Percentiles rank a stretch among this genome's conserved stretches.
Evolutionary conservation across 768 basidiomycete species (phyloP).

Genomic region (Mycena epipterygia): DNA sequence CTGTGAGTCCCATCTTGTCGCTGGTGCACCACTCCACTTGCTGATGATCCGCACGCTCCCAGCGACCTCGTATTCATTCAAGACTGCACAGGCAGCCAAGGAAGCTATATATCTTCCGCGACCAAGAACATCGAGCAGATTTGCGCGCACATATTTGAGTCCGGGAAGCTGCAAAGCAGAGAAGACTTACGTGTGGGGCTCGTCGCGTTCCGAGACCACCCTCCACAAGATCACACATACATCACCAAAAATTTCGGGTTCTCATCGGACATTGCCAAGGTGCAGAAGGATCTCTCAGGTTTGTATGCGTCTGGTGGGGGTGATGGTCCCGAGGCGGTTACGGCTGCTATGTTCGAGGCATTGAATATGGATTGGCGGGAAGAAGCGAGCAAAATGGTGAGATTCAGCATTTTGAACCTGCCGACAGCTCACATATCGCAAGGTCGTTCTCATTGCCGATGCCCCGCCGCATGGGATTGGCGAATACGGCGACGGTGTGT

Average conservation of each 20-base stretch:
- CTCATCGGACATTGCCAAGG: slow-evolving; percentile 89
- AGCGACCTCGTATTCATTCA: slow-evolving; percentile 96
- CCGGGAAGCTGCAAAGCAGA: slow-evolving; percentile 86
- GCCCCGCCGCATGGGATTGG: slow-evolving; percentile 98
- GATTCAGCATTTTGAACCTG: too few relatives aligned
- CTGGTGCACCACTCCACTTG: slow-evolving; percentile 17
- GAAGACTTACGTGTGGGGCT: slow-evolving; percentile 95
- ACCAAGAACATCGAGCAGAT: slow-evolving; percentile 98
- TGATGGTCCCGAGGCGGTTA: slow-evolving; percentile 96
- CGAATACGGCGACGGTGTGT: slow-evolving; percentile 93
- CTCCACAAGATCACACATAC: slow-evolving; percentile 97
- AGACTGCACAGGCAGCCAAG: slow-evolving; percentile 95
- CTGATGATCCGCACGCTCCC: slow-evolving; percentile 37
- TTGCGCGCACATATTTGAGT: slow-evolving; percentile 94
- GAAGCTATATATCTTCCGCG: slow-evolving; percentile 91
- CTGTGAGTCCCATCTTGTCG: slow-evolving; percentile 64
- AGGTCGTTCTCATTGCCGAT: slow-evolving; percentile 97
- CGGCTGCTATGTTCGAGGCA: slow-evolving; percentile 90
- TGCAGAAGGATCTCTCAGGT: slow-evolving; percentile 85
- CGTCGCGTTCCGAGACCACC: slow-evolving; percentile 96
- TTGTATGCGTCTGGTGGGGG: slow-evolving; percentile 93
- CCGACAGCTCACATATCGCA: too few relatives aligned
- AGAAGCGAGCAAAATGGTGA: slow-evolving; percentile 92
- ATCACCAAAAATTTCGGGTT: slow-evolving; percentile 95
- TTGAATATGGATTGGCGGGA: slow-evolving; percentile 93